A percentile compares a stretch with the other conserved stretches of the same genome.
phyloP scores from a whole-genome alignment of 176 grass and related monocot genomes.

The Cenchrus americanus region DNA sequence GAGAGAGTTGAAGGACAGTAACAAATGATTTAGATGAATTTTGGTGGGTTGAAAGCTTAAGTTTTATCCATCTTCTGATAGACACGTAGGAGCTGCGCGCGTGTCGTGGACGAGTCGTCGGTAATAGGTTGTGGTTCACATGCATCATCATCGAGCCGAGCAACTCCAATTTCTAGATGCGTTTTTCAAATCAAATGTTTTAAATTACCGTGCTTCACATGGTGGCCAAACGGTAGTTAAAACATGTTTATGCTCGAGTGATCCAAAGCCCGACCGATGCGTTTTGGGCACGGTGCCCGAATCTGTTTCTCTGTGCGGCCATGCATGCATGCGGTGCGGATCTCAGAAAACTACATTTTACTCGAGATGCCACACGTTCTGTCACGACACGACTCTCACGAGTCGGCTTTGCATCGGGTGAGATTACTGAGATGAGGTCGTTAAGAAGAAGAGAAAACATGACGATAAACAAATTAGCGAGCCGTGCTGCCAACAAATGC shows the following conservation, averaged over 20 bases:
- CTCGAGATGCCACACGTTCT: background rate
- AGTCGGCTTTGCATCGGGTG: background rate
- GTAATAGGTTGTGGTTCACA: background rate
- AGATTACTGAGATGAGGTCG: background rate
- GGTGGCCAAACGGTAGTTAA: background rate
- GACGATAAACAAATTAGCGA: background rate
- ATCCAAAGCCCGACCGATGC: background rate
- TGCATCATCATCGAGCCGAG: background rate
- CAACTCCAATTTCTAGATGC: slow-evolving; percentile 20
- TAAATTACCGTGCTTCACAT: background rate
- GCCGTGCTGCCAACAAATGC: background rate
- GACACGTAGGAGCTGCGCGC: too few relatives aligned
- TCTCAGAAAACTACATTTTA: background rate
- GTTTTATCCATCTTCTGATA: too few relatives aligned
- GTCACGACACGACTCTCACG: slow-evolving; percentile 11
- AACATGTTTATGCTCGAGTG: background rate
- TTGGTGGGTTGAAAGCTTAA: too few relatives aligned
- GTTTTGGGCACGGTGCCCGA: background rate
- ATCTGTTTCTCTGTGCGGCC: background rate
- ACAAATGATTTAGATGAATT: too few relatives aligned
- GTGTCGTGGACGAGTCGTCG: too few relatives aligned
- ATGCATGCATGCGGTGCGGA: background rate
- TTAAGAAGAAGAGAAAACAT: background rate
- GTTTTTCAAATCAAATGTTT: background rate
- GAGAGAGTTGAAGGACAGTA: too few relatives aligned